Percentiles rank a stretch among this genome's conserved stretches.
These are phyloP conservation scores for Macrophomina phaseolina DNA, from an alignment of 2,329 filamentous ascomycete genomes.

Conservation along the genomic window DNA sequence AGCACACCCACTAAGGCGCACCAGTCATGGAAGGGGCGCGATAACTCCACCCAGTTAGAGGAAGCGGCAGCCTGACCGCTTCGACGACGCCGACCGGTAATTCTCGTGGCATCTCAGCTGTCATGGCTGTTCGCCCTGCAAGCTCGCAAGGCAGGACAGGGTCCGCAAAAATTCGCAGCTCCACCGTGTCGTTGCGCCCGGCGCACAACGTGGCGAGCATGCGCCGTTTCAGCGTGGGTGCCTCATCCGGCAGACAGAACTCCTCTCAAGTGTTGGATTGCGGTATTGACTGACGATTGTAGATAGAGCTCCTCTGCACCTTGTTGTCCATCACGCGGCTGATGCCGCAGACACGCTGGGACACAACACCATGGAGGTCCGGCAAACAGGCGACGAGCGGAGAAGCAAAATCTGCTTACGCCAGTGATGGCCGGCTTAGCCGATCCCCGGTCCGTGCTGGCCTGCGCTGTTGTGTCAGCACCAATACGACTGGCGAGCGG, in stretches of 20 bases:
- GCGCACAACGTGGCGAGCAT: neutral
- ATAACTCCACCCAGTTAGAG: neutral
- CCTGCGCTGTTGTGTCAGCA: conserved; percentile 9
- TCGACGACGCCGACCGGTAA: neutral
- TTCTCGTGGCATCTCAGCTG: neutral
- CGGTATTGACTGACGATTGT: neutral
- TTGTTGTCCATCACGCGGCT: conserved; percentile 3
- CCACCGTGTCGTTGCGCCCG: conserved; percentile 5
- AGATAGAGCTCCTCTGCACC: neutral
- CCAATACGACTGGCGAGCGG: conserved; percentile 13
- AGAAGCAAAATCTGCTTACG: conserved; percentile 15
- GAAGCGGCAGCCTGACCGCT: neutral
- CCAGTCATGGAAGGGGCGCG: neutral
- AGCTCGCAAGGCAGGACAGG: neutral
- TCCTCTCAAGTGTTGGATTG: neutral
- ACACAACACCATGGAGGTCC: conserved; percentile 2
- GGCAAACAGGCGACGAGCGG: conserved; percentile 12
- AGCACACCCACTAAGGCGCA: neutral
- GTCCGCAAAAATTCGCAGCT: conserved; percentile 19
- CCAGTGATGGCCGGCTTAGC: neutral
- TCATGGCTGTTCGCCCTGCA: conserved; percentile 2
- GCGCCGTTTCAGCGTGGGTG: conserved; percentile 5
- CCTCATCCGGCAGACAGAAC: neutral
- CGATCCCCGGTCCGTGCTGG: conserved; percentile 15
- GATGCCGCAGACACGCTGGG: neutral